These are phyloP conservation scores for Stereocaulon alpinum DNA, from an alignment of 495 filamentous ascomycete species.

Conservation along the genomic window DNA sequence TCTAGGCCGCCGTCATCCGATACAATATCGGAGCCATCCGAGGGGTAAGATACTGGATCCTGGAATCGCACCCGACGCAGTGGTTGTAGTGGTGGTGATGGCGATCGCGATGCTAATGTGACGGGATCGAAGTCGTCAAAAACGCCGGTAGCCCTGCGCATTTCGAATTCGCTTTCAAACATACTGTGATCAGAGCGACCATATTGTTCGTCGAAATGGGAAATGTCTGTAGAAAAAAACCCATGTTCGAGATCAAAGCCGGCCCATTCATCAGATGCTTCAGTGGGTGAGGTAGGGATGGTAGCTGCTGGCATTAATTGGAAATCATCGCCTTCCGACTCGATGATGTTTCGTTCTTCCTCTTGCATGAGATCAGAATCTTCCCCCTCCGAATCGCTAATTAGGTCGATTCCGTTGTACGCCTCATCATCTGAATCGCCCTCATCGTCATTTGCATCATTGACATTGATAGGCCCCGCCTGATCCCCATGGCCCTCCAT, in stretches of 20 bases:
- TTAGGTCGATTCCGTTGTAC: constrained; percentile 64
- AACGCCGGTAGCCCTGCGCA: constrained; percentile 17
- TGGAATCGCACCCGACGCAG: constrained; percentile 18
- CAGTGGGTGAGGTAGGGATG: constrained; percentile 28
- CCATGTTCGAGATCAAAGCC: constrained; percentile 45
- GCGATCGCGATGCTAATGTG: not conserved
- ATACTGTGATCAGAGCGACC: constrained; percentile 16
- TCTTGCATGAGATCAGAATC: constrained; percentile 59
- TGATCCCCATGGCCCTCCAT: constrained; percentile 33
- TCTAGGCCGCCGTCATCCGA: constrained; percentile 9
- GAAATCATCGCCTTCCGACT: constrained; percentile 36
- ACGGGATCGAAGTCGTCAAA: not conserved
- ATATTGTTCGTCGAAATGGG: constrained; percentile 43
- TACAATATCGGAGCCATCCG: constrained; percentile 3
- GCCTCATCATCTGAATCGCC: constrained; percentile 47
- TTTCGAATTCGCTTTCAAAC: constrained; percentile 40
- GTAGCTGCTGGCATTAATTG: constrained; percentile 29
- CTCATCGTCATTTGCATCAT: not conserved
- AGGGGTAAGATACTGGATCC: constrained; percentile 7
- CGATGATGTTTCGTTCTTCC: constrained; percentile 64
- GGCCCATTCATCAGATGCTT: constrained; percentile 40
- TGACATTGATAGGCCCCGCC: constrained; percentile 29
- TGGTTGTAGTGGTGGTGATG: constrained; percentile 3
- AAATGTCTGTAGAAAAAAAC: constrained; percentile 36
- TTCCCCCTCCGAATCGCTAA: constrained; percentile 68